A percentile compares a stretch with the other conserved stretches of the same genome.
Conservation (phyloP, 768 basidiomycete species). For the Amanita phalloides region DNA sequence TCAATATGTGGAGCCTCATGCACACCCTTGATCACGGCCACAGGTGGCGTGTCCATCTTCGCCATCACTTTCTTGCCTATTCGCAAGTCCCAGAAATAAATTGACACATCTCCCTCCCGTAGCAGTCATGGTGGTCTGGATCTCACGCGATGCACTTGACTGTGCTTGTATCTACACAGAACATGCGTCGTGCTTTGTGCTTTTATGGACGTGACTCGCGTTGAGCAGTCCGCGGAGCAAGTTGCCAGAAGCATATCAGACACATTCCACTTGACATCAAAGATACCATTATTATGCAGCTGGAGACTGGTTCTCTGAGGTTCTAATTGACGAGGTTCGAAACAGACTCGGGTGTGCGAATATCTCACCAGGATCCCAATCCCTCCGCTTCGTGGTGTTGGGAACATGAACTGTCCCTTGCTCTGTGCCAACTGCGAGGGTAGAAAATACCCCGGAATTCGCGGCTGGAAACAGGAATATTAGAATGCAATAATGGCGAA, state of each 20-base stretch:
- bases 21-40: slow-evolving; percentile 42
- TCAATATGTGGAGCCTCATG: slow-evolving; percentile 37
- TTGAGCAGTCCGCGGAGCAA: slow-evolving; percentile 60
- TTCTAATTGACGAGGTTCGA: too few species aligned
- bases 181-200: slow-evolving; percentile 31
- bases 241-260: too few species aligned
- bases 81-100: slow-evolving; percentile 72
- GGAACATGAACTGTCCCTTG: slow-evolving; percentile 61
- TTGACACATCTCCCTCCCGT: slow-evolving; percentile 59
- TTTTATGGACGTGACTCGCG: slow-evolving; percentile 40
- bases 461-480: slow-evolving; percentile 29
- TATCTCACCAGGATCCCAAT: slow-evolving; percentile 56
- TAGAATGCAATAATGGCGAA: neutral
- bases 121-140: slow-evolving; percentile 38
- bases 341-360: too few species aligned
- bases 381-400: slow-evolving; percentile 45
- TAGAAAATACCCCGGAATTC: slow-evolving; percentile 36
- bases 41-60: slow-evolving; percentile 21
- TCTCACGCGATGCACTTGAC: slow-evolving; percentile 73
- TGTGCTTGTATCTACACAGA: slow-evolving; percentile 55
- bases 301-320: too few species aligned
- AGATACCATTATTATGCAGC: too few species aligned
- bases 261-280: too few species aligned
- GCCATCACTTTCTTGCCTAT: slow-evolving; percentile 15
- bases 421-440: slow-evolving; percentile 67